These are phyloP conservation scores for Xylariaceae sp. DNA, from an alignment of 2,329 filamentous ascomycete genomes.

Conservation along the genomic window DNA sequence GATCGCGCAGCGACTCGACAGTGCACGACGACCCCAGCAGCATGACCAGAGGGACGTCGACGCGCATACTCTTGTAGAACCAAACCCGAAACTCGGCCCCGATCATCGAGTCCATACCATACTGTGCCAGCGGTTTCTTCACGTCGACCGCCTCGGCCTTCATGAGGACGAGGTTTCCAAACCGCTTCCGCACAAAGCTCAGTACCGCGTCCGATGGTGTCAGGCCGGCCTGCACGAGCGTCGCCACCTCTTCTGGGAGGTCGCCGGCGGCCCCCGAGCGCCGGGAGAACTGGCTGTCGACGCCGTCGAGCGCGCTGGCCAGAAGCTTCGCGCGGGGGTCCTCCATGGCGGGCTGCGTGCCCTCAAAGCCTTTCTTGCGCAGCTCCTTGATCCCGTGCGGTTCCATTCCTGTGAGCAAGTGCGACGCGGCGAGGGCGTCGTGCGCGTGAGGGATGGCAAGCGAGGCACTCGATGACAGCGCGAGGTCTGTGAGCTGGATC, in stretches of 20 bases:
- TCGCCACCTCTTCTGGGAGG: too few relatives aligned
- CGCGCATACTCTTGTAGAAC: constrained; percentile 27
- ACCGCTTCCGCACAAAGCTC: constrained; percentile 3
- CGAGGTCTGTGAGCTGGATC: constrained; percentile 24
- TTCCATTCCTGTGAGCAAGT: background rate
- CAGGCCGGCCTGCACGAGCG: too few relatives aligned
- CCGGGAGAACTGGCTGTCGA: too few relatives aligned
- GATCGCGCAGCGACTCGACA: background rate
- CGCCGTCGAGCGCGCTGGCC: too few relatives aligned
- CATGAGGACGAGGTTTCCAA: constrained; percentile 13
- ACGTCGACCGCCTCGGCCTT: constrained; percentile 9
- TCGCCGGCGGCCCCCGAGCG: too few relatives aligned
- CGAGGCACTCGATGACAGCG: constrained; percentile 5
- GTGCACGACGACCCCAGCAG: constrained; percentile 6
- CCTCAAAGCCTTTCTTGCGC: background rate
- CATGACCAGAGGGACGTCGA: constrained; percentile 28
- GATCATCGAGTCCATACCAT: constrained; percentile 33
- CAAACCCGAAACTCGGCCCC: constrained; percentile 32
- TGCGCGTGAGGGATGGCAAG: background rate
- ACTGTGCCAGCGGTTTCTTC: constrained; percentile 12
- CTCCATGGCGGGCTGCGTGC: background rate
- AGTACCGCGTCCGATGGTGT: constrained; percentile 5
- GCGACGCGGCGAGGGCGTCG: background rate
- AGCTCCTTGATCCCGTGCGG: background rate
- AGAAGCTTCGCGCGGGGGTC: too few relatives aligned